A percentile compares a stretch with the other conserved stretches of the same genome.
Conservation (phyloP, 192 early-diverging fungal genomes). For the Coemansia sp. region DNA sequence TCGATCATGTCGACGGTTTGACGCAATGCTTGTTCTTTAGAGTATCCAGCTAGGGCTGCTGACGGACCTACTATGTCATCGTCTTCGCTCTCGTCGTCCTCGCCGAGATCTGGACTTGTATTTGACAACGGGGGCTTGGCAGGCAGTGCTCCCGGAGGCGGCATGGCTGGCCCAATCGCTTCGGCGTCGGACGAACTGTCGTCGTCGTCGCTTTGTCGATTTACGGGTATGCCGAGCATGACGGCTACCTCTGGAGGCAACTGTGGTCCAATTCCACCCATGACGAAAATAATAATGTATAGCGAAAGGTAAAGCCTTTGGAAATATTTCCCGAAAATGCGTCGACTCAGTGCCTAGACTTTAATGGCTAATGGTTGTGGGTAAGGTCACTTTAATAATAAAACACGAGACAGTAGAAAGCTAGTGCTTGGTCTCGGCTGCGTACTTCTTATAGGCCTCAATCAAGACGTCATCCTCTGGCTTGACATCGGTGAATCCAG, state of each 20-base stretch:
- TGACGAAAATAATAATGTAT: not conserved
- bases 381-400: not conserved
- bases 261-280: slow-evolving; percentile 16
- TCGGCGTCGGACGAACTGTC: not conserved
- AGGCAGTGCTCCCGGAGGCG: no score
- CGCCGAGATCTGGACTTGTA: no score
- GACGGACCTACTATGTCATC: slow-evolving; percentile 19
- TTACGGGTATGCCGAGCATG: slow-evolving; percentile 23
- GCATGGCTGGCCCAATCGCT: no score
- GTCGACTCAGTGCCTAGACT: not conserved
- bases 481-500: slow-evolving; percentile 22
- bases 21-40: slow-evolving; percentile 8
- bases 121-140: no score
- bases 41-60: slow-evolving; percentile 24
- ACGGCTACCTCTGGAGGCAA: slow-evolving; percentile 48
- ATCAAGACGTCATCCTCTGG: slow-evolving; percentile 13
- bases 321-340: not conserved
- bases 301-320: not conserved
- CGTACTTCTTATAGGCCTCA: slow-evolving; percentile 23
- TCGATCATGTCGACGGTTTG: slow-evolving; percentile 29
- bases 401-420: not conserved
- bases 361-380: not conserved
- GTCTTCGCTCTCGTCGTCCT: no score
- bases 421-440: not conserved
- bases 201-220: not conserved